These are phyloP conservation scores for Triticum monococcum DNA, from an alignment of 176 grass and related monocot species.

Conservation along the genomic window DNA sequence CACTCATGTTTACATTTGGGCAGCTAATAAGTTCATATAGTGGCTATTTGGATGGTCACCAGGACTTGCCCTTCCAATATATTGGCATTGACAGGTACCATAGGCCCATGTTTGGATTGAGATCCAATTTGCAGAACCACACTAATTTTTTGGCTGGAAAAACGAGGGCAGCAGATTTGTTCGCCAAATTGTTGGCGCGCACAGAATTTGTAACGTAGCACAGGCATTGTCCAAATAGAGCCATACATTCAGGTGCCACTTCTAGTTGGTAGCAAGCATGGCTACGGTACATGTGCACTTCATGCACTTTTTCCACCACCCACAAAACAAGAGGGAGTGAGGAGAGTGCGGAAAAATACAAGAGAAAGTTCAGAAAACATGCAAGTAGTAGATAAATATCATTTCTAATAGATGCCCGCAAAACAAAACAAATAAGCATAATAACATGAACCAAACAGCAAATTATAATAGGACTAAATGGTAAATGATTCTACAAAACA, in stretches of 20 bases:
- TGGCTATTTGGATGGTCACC: background rate
- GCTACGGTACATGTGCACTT: background rate
- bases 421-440: background rate
- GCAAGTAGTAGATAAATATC: background rate
- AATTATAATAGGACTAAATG: background rate
- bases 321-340: background rate
- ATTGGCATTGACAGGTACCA: background rate
- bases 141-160: background rate
- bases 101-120: background rate
- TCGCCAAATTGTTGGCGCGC: background rate
- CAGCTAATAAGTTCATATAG: background rate
- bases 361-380: background rate
- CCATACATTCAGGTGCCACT: background rate
- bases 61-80: background rate
- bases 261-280: background rate
- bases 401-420: background rate
- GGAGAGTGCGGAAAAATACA: background rate
- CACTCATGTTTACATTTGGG: slow-evolving; percentile 18
- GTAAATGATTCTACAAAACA: background rate
- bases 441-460: background rate
- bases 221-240: background rate
- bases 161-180: background rate
- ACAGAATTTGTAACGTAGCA: background rate
- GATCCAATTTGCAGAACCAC: background rate
- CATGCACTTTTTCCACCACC: background rate